Conservation (phyloP, 1,284 basidiomycete species). For the Sanghuangporus weigelae region DNA sequence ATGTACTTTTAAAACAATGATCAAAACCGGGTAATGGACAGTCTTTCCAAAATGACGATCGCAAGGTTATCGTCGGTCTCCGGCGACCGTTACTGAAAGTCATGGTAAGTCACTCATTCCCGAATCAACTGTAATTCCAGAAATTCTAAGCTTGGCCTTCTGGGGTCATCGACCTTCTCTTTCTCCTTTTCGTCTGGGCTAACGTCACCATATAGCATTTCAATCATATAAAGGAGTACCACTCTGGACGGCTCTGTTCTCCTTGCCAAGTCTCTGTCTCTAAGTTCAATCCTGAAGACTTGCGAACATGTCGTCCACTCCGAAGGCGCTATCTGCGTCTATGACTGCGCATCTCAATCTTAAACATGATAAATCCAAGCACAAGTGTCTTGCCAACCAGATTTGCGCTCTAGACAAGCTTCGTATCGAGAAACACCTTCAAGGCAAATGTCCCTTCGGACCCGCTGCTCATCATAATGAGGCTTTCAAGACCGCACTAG, state of each 20-base stretch:
- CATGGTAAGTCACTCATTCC: too few species aligned
- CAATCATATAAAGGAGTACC: too few species aligned
- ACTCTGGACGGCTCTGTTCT: neutral
- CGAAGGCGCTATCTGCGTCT: neutral
- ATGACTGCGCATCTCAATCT: neutral
- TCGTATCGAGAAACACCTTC: neutral
- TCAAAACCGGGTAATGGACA: too few species aligned
- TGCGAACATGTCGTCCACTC: neutral
- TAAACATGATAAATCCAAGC: neutral
- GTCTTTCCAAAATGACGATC: too few species aligned
- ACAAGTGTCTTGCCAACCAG: neutral
- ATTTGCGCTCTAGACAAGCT: neutral
- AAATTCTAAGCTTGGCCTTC: too few species aligned
- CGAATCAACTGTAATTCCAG: too few species aligned
- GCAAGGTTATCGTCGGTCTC: too few species aligned
- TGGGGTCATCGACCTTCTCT: too few species aligned
- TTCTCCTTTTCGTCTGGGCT: too few species aligned
- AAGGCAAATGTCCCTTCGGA: neutral
- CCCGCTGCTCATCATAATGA: neutral
- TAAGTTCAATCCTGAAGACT: neutral
- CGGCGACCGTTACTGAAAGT: too few species aligned
- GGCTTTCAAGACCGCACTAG: neutral
- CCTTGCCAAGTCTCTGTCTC: neutral
- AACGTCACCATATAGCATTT: too few species aligned
- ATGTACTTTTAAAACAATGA: too few species aligned